Evolutionary conservation across 331 rosid species (phyloP).

Genomic region (Stylosanthes scabra): DNA sequence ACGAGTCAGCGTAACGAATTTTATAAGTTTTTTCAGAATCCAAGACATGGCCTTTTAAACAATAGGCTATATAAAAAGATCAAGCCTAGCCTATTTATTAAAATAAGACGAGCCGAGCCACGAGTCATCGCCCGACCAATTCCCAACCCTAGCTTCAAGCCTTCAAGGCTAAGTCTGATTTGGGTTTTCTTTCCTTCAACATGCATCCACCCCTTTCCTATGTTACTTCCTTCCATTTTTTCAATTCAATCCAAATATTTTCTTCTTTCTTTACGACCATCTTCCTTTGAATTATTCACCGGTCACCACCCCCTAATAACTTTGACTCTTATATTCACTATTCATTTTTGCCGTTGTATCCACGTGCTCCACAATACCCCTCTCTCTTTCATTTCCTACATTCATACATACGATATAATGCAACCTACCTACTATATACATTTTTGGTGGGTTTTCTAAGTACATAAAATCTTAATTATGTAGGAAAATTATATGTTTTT

Average conservation of each 20-base stretch:
- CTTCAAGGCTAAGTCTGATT: background rate
- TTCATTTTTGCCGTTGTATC: background rate
- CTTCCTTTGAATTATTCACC: too few species aligned
- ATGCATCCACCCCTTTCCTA: slow-evolving; percentile 20
- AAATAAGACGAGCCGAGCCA: too few species aligned
- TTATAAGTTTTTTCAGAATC: too few species aligned
- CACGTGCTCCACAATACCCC: background rate
- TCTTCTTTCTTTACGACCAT: too few species aligned
- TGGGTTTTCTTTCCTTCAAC: background rate
- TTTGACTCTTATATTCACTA: background rate
- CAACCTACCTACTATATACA: too few species aligned
- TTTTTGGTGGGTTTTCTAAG: background rate
- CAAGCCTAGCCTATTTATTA: too few species aligned
- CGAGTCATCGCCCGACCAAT: too few species aligned
- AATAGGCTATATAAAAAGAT: too few species aligned
- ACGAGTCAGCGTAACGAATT: too few species aligned
- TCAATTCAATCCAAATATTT: too few species aligned
- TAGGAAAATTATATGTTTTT: background rate
- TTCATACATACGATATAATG: background rate
- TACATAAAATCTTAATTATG: background rate
- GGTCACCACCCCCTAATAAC: background rate
- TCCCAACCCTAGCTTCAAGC: too few species aligned
- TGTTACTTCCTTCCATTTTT: slow-evolving; percentile 27
- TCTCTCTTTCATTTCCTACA: background rate
- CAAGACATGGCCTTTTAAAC: too few species aligned